Conservation (phyloP, 257 asterid genomes). For the Prunella vulgaris region DNA sequence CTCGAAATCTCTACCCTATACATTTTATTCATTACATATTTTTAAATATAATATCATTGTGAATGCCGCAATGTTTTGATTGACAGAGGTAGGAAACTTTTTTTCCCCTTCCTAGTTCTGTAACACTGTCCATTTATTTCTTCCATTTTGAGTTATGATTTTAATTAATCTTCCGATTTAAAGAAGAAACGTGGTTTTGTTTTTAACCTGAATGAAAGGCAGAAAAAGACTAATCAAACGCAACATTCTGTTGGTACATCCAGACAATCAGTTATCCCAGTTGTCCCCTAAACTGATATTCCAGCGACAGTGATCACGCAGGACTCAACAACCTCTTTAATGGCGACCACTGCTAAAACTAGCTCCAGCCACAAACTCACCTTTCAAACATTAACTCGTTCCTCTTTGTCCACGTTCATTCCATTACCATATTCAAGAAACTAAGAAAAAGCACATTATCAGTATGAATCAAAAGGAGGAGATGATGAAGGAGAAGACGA, state of each 20-base stretch:
- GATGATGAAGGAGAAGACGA: constrained; percentile 24
- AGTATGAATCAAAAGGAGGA: constrained; percentile 19
- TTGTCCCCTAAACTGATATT: constrained; percentile 9
- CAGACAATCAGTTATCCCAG: background rate
- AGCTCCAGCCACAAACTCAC: constrained; percentile 44
- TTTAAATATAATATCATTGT: no score
- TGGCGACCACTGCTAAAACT: constrained; percentile 18
- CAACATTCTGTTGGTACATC: constrained; percentile 37
- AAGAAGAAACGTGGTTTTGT: constrained; percentile 13
- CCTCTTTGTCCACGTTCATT: constrained; percentile 29
- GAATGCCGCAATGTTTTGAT: no score
- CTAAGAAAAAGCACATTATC: background rate
- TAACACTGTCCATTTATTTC: background rate
- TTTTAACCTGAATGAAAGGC: constrained; percentile 15
- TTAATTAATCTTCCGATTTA: no score
- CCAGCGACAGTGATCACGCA: background rate
- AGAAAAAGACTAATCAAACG: constrained; percentile 18
- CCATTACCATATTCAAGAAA: background rate
- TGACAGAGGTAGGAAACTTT: no score
- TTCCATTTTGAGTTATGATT: background rate
- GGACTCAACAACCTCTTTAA: constrained; percentile 37
- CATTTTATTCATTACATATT: no score
- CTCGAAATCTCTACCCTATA: no score
- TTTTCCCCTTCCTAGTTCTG: no score
- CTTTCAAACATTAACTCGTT: constrained; percentile 26